phyloP scores from a whole-genome alignment of 2,329 filamentous ascomycete species.

The Colletotrichum sp. region DNA sequence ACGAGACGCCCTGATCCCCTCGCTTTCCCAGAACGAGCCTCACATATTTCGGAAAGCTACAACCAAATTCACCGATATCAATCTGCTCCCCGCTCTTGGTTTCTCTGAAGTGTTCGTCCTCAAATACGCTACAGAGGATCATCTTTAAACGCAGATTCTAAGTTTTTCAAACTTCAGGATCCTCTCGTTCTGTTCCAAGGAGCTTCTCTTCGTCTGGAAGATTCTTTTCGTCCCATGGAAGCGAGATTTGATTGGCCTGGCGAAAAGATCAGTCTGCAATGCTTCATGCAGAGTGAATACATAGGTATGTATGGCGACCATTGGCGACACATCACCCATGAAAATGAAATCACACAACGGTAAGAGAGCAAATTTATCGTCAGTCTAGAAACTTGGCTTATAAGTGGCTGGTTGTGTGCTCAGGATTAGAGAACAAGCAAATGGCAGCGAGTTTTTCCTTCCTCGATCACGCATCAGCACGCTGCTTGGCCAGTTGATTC shows the following conservation, averaged over 20 bases:
- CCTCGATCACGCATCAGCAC: background rate
- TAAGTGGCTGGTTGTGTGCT: background rate
- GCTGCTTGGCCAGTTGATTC: accelerated
- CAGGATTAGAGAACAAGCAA: too few species aligned
- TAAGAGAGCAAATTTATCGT: too few species aligned
- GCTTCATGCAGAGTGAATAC: background rate
- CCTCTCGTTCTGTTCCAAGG: background rate
- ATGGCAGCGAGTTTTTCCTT: too few species aligned
- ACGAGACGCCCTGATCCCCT: background rate
- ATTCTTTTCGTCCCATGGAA: too few species aligned
- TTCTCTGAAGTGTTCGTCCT: accelerated
- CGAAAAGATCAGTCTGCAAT: background rate
- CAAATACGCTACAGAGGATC: too few species aligned
- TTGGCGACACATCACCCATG: background rate
- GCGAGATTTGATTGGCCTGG: too few species aligned
- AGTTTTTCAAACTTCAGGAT: too few species aligned
- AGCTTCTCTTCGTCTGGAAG: background rate
- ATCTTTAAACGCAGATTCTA: too few species aligned
- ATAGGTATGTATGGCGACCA: background rate
- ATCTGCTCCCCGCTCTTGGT: background rate
- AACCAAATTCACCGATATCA: background rate
- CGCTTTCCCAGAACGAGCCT: background rate
- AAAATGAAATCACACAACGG: accelerated
- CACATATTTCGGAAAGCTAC: background rate
- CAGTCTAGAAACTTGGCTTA: too few species aligned